Evolutionary conservation across 768 basidiomycete species (phyloP).

Genomic region (Kwoniella sp.): DNA sequence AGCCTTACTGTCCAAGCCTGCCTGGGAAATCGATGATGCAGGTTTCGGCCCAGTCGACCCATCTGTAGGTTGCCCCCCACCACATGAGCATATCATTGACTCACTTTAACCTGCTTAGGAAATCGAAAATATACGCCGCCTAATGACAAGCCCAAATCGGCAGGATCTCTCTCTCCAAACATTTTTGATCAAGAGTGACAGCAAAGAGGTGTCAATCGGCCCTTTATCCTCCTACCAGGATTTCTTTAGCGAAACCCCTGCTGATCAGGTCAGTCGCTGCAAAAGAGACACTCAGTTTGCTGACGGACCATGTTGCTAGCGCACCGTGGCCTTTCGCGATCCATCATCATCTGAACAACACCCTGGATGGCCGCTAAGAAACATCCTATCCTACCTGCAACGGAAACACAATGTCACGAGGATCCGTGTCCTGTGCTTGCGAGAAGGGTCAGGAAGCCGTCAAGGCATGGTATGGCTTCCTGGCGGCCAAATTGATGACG

Average conservation of each 20-base stretch:
- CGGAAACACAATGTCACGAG: constrained; percentile 60
- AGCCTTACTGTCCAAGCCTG: constrained; percentile 82
- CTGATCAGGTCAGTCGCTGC: background rate
- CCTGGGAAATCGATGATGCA: constrained; percentile 73
- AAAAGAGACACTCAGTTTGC: no score
- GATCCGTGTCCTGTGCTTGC: constrained; percentile 74
- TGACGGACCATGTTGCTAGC: constrained; percentile 45
- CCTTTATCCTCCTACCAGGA: constrained; percentile 19
- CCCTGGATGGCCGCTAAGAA: constrained; percentile 91
- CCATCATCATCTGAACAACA: constrained; percentile 74
- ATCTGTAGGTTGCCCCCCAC: constrained; percentile 55
- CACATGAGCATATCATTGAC: background rate
- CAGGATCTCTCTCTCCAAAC: background rate
- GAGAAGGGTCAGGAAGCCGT: constrained; percentile 56
- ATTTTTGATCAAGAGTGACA: constrained; percentile 33
- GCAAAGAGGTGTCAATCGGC: constrained; percentile 19
- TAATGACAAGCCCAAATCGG: background rate
- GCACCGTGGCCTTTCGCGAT: constrained; percentile 72
- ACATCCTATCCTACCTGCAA: constrained; percentile 79
- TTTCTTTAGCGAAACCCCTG: constrained; percentile 60
- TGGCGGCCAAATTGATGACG: background rate
- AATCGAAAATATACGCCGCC: background rate
- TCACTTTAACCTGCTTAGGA: no score
- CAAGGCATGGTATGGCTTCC: constrained; percentile 2
- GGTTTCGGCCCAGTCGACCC: constrained; percentile 63